A percentile compares a stretch with the other conserved stretches of the same genome.
Evolutionary conservation across 202 grass and related monocot species (phyloP).

Genomic region (Bolboschoenoplectus hybrid): DNA sequence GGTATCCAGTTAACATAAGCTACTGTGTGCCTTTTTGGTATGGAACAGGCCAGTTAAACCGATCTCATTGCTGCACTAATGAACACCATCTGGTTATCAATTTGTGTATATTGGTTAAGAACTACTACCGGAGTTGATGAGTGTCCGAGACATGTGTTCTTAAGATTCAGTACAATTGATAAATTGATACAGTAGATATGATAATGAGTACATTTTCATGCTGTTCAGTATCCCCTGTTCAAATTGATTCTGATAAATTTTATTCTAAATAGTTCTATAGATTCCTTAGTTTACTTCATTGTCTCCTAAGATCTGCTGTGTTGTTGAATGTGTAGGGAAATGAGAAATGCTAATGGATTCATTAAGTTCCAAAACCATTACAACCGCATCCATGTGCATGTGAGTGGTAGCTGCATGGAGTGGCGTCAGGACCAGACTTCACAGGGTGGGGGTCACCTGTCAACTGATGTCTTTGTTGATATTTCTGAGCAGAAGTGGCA

Average conservation of each 20-base stretch:
- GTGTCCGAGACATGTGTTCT: neutral
- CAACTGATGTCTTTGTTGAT: slow-evolving; percentile 94
- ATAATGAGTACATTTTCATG: neutral
- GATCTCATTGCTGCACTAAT: neutral
- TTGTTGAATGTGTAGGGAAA: slow-evolving; percentile 65
- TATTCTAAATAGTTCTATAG: neutral
- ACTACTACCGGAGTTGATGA: neutral
- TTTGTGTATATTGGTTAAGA: neutral
- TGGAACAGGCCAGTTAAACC: neutral
- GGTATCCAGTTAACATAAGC: neutral
- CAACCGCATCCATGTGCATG: slow-evolving; percentile 71
- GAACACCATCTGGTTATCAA: neutral
- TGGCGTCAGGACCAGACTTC: slow-evolving; percentile 85
- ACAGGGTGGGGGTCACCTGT: slow-evolving; percentile 89
- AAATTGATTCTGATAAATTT: slow-evolving; percentile 1
- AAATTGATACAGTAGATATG: neutral
- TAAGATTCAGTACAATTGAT: neutral
- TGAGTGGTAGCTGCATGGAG: slow-evolving; percentile 88
- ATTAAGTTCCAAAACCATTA: slow-evolving; percentile 80
- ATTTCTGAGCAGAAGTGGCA: slow-evolving; percentile 94
- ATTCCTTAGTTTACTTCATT: neutral
- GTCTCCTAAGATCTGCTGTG: neutral
- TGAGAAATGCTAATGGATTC: slow-evolving; percentile 72
- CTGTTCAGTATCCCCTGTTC: neutral
- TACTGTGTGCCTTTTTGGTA: too few species aligned